Conservation (phyloP, 2,329 filamentous ascomycete genomes). For the Cytospora schulzeri region DNA sequence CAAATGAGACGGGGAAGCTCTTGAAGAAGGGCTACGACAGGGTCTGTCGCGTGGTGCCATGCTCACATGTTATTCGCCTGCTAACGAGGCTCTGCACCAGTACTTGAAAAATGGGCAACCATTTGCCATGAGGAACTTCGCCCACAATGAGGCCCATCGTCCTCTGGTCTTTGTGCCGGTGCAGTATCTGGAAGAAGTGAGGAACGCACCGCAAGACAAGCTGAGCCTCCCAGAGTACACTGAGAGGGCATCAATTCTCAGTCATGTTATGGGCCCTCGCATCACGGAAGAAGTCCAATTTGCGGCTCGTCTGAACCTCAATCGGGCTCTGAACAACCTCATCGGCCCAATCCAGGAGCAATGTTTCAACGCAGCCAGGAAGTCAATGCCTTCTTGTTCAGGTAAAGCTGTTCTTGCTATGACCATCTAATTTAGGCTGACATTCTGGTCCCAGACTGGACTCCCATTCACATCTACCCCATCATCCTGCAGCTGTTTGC, state of each 20-base stretch:
- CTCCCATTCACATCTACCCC: slow-evolving; percentile 3
- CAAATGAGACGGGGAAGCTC: slow-evolving; percentile 7
- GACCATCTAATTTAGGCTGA: too few species aligned
- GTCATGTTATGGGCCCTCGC: not conserved
- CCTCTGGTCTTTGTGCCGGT: slow-evolving; percentile 4
- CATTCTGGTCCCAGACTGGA: slow-evolving; percentile 1
- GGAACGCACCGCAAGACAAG: slow-evolving; percentile 10
- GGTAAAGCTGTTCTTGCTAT: not conserved
- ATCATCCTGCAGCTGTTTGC: slow-evolving; percentile 9
- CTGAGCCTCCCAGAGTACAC: slow-evolving; percentile 11
- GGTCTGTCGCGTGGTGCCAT: not conserved
- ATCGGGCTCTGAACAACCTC: slow-evolving; percentile 6
- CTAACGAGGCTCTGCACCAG: not conserved
- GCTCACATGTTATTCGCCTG: not conserved
- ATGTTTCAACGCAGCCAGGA: not conserved
- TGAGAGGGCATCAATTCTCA: slow-evolving; percentile 4
- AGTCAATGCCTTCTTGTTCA: slow-evolving; percentile 1
- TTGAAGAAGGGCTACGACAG: slow-evolving; percentile 12
- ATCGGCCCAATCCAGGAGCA: slow-evolving; percentile 10
- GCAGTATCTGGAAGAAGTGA: slow-evolving; percentile 11
- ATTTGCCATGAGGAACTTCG: slow-evolving; percentile 1
- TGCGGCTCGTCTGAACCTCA: slow-evolving; percentile 11
- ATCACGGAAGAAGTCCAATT: slow-evolving; percentile 17
- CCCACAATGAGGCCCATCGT: not conserved
- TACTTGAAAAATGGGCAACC: slow-evolving; percentile 3